Percentiles rank a stretch among this genome's conserved stretches.
Evolutionary conservation across 73 alveolate species (phyloP).

Genomic region (Uronychia setigera): DNA sequence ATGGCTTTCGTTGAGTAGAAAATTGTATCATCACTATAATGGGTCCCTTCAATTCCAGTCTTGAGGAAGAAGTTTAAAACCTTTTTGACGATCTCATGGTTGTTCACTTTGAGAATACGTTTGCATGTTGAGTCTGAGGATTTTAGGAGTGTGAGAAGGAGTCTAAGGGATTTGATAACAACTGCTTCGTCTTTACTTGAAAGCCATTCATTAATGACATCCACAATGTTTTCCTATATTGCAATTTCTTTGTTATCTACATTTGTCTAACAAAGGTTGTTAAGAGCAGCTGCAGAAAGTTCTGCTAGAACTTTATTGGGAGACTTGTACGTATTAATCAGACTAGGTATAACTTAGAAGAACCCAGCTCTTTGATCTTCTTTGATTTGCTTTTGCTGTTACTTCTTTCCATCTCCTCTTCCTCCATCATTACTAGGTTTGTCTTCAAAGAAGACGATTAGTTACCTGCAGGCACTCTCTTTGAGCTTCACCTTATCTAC

Average conservation of each 20-base stretch:
- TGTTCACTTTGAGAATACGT: slow-evolving; percentile 13
- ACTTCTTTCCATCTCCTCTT: slow-evolving; percentile 2
- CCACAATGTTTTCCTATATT: slow-evolving; percentile 22
- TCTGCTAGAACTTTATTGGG: slow-evolving; percentile 19
- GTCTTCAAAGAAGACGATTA: slow-evolving; percentile 38
- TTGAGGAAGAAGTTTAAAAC: neutral
- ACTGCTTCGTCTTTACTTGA: slow-evolving; percentile 47
- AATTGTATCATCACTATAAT: neutral
- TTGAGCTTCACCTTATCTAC: slow-evolving; percentile 29
- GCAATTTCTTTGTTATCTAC: slow-evolving; percentile 52
- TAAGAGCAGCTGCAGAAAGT: slow-evolving; percentile 34
- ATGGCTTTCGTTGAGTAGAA: neutral
- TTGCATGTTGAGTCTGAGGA: slow-evolving; percentile 20
- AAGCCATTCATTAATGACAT: slow-evolving; percentile 36
- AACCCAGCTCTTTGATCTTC: slow-evolving; percentile 16
- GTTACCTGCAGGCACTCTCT: slow-evolving; percentile 44
- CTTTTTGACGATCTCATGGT: slow-evolving; percentile 9
- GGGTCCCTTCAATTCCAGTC: neutral
- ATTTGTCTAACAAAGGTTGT: slow-evolving; percentile 39
- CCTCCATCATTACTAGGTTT: slow-evolving; percentile 16
- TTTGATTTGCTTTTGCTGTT: slow-evolving; percentile 4
- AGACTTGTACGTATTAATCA: slow-evolving; percentile 24
- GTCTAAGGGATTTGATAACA: slow-evolving; percentile 23
- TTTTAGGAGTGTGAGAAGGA: slow-evolving; percentile 25
- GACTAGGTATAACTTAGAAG: neutral